phyloP scores from a whole-genome alignment of 1,284 basidiomycete genomes.

The Cryptococcus wingfieldii region DNA sequence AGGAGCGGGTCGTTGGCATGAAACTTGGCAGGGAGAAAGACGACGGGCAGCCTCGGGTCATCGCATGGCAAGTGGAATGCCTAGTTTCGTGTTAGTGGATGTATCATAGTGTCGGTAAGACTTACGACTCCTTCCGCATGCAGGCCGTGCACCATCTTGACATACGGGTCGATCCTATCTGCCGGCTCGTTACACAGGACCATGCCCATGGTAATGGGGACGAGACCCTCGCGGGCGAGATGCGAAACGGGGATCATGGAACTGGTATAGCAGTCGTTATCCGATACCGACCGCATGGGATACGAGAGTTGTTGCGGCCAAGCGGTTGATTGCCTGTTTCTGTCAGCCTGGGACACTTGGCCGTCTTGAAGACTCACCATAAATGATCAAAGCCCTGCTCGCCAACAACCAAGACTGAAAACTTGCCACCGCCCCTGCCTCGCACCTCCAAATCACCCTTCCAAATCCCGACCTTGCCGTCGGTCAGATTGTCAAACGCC shows the following conservation, averaged over 20 bases:
- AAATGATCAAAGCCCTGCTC: constrained; percentile 44
- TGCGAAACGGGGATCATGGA: constrained; percentile 46
- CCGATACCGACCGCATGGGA: constrained; percentile 16
- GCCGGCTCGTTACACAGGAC: constrained; percentile 42
- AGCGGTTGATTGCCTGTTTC: constrained; percentile 37
- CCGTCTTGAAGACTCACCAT: constrained; percentile 29
- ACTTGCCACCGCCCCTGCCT: constrained; percentile 39
- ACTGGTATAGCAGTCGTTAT: constrained; percentile 27
- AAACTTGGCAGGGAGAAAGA: constrained; percentile 46
- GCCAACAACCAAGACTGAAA: constrained; percentile 50
- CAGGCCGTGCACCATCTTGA: constrained; percentile 41
- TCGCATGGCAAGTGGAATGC: constrained; percentile 40
- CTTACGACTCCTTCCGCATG: constrained; percentile 45
- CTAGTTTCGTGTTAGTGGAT: constrained; percentile 11
- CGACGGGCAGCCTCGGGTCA: constrained; percentile 28
- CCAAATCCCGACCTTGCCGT: constrained; percentile 44
- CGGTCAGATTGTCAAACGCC: constrained; percentile 36
- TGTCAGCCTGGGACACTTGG: background rate
- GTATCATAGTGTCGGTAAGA: background rate
- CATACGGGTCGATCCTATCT: constrained; percentile 26
- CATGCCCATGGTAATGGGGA: constrained; percentile 46
- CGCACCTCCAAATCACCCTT: constrained; percentile 40
- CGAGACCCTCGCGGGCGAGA: constrained; percentile 40
- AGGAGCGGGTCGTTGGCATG: constrained; percentile 39
- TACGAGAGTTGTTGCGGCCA: constrained; percentile 34